Evolutionary conservation across 345 rosid species (phyloP).

Genomic region (Citrus maxima): DNA sequence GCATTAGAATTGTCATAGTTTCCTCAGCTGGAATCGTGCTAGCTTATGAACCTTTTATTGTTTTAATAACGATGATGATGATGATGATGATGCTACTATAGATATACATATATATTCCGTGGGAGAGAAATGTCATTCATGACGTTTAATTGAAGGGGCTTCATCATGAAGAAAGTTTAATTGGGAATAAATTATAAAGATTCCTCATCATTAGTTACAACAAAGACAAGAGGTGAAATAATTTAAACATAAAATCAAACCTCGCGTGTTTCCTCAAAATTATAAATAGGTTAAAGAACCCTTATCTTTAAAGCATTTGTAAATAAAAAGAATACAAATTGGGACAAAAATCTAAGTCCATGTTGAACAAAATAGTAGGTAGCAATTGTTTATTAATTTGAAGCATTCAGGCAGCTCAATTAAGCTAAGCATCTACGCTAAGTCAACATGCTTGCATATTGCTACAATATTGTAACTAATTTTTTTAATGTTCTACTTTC

Average conservation of each 20-base stretch:
- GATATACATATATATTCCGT: too few species aligned
- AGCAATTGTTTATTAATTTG: background rate
- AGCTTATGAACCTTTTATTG: too few species aligned
- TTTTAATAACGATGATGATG: too few species aligned
- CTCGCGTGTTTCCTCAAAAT: background rate
- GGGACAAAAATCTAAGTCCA: background rate
- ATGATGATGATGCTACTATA: too few species aligned
- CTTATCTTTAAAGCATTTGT: background rate
- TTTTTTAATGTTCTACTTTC: background rate
- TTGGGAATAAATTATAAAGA: background rate
- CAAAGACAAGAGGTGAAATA: background rate
- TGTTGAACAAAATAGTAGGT: background rate
- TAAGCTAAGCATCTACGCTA: background rate
- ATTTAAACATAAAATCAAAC: background rate
- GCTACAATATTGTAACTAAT: background rate
- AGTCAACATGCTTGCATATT: background rate
- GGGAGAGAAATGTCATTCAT: background rate
- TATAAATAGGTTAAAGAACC: background rate
- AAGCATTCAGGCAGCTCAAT: conserved; percentile 1
- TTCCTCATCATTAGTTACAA: background rate
- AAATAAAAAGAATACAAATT: background rate
- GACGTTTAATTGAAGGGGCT: background rate
- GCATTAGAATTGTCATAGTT: too few species aligned
- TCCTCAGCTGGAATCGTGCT: too few species aligned
- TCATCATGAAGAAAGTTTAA: background rate